Conservation (phyloP, 2,329 filamentous ascomycete species). For the Calonectria pauciramosa region DNA sequence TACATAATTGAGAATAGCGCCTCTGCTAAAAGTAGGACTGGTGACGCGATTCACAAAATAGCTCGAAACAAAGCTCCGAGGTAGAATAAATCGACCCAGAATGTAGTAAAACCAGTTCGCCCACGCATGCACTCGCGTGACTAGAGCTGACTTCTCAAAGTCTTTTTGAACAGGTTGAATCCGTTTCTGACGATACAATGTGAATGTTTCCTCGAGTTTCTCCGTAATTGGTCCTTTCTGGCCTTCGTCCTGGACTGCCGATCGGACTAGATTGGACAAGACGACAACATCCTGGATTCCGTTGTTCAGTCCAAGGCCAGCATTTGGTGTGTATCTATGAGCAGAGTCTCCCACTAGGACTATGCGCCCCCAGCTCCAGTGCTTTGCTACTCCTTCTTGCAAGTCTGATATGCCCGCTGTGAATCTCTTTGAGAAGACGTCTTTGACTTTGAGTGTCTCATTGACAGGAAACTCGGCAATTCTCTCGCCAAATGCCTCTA, state of each 20-base stretch:
- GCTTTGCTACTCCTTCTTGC: slow-evolving; percentile 34
- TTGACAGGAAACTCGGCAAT: neutral
- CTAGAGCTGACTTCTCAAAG: slow-evolving; percentile 26
- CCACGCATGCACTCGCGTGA: slow-evolving; percentile 46
- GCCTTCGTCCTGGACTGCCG: neutral
- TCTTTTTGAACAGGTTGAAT: slow-evolving; percentile 28
- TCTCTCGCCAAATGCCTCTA: slow-evolving; percentile 1
- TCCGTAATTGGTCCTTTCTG: neutral
- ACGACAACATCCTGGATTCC: slow-evolving; percentile 16
- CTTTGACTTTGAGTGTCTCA: neutral
- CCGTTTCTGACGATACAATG: slow-evolving; percentile 37
- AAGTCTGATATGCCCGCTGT: slow-evolving; percentile 15
- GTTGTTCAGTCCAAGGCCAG: slow-evolving; percentile 35
- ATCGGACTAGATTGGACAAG: slow-evolving; percentile 5
- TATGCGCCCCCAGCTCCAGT: slow-evolving; percentile 33
- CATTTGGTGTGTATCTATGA: slow-evolving; percentile 38
- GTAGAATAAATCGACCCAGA: slow-evolving; percentile 36
- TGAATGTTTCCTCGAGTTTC: slow-evolving; percentile 30
- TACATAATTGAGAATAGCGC: slow-evolving; percentile 39
- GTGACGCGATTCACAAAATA: slow-evolving; percentile 24
- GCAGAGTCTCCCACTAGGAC: slow-evolving; percentile 35
- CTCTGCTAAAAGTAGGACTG: slow-evolving; percentile 25
- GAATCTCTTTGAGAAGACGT: neutral
- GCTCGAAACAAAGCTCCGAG: slow-evolving; percentile 11
- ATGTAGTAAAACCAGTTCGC: slow-evolving; percentile 42